phyloP scores from a whole-genome alignment of 2,329 filamentous ascomycete species.

The Acephala macrosclerotiorum region DNA sequence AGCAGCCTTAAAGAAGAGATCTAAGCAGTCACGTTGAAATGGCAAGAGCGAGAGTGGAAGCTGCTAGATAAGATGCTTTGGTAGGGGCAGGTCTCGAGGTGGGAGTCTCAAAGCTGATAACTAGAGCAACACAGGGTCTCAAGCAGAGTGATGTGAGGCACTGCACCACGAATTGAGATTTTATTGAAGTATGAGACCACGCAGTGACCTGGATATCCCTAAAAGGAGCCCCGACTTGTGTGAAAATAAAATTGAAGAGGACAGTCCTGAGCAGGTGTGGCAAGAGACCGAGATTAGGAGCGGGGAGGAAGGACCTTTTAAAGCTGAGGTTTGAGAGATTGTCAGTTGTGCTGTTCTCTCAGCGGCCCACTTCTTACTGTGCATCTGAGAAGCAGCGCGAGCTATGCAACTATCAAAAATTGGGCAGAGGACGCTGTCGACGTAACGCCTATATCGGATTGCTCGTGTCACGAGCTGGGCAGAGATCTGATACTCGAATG shows the following conservation, averaged over 20 bases:
- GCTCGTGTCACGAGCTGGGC: constrained; percentile 20
- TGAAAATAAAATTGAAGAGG: neutral
- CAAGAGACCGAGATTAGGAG: neutral
- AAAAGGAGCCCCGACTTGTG: constrained; percentile 17
- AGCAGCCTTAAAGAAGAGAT: constrained; percentile 36
- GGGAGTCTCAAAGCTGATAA: constrained; percentile 26
- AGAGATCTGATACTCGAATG: constrained; percentile 16
- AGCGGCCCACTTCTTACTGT: constrained; percentile 14
- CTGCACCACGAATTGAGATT: constrained; percentile 35
- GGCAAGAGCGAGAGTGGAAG: constrained; percentile 20
- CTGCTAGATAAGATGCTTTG: neutral
- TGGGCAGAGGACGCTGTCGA: neutral
- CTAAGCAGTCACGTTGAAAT: constrained; percentile 35
- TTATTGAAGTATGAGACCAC: constrained; percentile 31
- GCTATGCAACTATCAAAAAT: neutral
- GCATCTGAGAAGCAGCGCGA: neutral
- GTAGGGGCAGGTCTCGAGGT: constrained; percentile 11
- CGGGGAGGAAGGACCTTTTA: constrained; percentile 2
- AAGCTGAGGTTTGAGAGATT: neutral
- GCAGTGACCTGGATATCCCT: constrained; percentile 26
- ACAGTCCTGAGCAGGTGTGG: neutral
- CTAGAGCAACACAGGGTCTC: constrained; percentile 35
- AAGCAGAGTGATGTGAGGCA: constrained; percentile 32
- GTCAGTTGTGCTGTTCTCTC: neutral
- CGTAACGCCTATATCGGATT: constrained; percentile 18